Conservation (phyloP, 805 yeast species). For the Saturnispora diversa region DNA sequence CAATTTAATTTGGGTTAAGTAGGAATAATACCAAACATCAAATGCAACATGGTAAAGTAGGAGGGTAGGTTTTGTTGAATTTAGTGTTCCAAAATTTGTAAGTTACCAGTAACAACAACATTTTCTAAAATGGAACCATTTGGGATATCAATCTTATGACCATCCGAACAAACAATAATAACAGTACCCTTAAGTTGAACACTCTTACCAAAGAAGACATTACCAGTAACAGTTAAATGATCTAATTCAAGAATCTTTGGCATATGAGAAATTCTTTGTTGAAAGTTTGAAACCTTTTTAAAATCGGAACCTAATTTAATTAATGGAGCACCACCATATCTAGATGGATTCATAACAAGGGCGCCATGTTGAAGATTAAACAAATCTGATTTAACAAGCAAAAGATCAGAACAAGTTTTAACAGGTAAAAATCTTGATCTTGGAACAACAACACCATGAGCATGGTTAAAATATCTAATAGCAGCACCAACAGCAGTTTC, state of each 20-base stretch:
- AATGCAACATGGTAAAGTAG: conserved; percentile 1
- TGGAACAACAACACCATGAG: conserved; percentile 97
- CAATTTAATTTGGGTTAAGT: no score
- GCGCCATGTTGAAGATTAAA: conserved; percentile 90
- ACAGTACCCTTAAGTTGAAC: conserved; percentile 95
- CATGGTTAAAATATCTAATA: conserved; percentile 87
- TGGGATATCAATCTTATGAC: conserved; percentile 94
- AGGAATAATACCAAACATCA: no score
- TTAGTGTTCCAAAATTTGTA: conserved; percentile 86
- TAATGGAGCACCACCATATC: conserved; percentile 90
- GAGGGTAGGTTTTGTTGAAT: background rate
- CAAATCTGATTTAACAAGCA: conserved; percentile 91
- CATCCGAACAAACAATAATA: conserved; percentile 94
- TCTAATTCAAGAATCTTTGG: conserved; percentile 95
- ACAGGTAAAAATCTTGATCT: conserved; percentile 97
- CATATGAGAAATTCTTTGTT: conserved; percentile 84
- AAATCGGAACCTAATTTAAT: conserved; percentile 94
- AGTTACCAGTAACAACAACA: conserved; percentile 94
- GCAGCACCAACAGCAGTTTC: conserved; percentile 99
- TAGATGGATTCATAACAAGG: conserved; percentile 67
- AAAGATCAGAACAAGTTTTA: conserved; percentile 90
- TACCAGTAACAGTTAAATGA: conserved; percentile 96
- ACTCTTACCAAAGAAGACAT: conserved; percentile 81
- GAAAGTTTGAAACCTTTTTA: conserved; percentile 91
- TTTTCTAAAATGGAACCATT: conserved; percentile 92